These are phyloP conservation scores for Clitopilus hobsonii DNA, from an alignment of 768 basidiomycete species.

Conservation along the genomic window DNA sequence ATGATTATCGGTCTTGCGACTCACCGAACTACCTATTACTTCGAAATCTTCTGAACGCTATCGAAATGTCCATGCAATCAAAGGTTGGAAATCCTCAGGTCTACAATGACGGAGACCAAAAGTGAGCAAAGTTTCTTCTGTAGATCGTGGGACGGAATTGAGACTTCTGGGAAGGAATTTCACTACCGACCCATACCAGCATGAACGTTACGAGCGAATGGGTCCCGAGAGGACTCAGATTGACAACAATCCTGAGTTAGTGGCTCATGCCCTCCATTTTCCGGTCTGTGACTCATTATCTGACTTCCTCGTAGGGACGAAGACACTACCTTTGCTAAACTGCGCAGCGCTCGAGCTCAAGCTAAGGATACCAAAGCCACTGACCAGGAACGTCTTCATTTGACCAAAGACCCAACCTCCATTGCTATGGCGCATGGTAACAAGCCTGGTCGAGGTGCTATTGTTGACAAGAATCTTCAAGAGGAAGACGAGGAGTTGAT, in stretches of 20 bases:
- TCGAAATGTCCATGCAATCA: slow-evolving; percentile 34
- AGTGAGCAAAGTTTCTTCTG: too few relatives aligned
- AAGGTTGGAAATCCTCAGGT: slow-evolving; percentile 45
- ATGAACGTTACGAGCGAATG: neutral
- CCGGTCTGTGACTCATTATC: neutral
- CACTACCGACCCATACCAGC: neutral
- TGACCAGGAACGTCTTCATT: neutral
- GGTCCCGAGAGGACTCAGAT: neutral
- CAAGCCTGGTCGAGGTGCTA: slow-evolving; percentile 52
- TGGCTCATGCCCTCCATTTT: neutral
- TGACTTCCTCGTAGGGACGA: neutral
- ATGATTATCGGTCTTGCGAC: neutral
- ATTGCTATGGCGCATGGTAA: slow-evolving; percentile 36
- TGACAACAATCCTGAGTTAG: neutral
- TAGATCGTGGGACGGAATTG: too few relatives aligned
- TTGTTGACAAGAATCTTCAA: slow-evolving; percentile 54
- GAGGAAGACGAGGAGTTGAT: slow-evolving; percentile 45
- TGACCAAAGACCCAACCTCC: neutral
- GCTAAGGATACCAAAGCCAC: neutral
- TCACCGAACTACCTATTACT: neutral
- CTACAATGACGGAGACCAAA: slow-evolving; percentile 45
- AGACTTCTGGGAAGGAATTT: neutral
- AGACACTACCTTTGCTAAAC: neutral
- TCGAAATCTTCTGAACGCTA: neutral
- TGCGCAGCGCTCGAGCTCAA: neutral